Base-by-base conservation (phyloP, 805 yeast genomes). In the Priceomyces medius region DNA sequence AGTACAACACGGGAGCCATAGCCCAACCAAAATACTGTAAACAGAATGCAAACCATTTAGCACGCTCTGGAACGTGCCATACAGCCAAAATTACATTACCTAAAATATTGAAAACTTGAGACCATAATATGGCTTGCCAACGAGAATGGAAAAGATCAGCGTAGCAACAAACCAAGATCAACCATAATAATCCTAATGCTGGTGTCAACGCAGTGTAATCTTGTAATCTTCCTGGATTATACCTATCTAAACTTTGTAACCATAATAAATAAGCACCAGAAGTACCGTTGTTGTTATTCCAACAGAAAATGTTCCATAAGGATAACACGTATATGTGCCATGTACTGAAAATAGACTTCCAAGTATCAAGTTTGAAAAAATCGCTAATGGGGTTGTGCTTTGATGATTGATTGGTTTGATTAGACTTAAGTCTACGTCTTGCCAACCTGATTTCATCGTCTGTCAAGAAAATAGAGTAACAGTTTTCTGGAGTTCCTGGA, bases 11-110 rank as follows among this genome's bases (percentile, higher is more conserved):
- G 1, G 83, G 79, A 1, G 81, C 76, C 53, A 76, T 75, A 19
- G 82, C 74, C 68, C 80, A 78, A 9, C 79, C 73, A 58, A 77
- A 75, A 52, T 77, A 79, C 9, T 74, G 76, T 31, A 73, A 63
- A 50, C 77, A 64, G 54, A 76, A 79, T 0, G 78, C 83, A 62
- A 69, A 76, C 83, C 83, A 78, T 57, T 79, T 77, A 14, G 82
- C 76, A 12, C 65, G 43, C 17, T 63, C 61, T 0, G 78, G 66
- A 20, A 79, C 76, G 44, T 77, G 60, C 83, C 83, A 79, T 35
- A 71, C 71, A 3, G 79, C 78, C 49, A 79, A 58, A 12, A 79
- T 64, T 1, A 67, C 67, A 50, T 78, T 76, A 7, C 82, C 79
- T 7, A 71, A 52, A 32, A 75, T 58, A 48, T 76, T 77, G 66